Evolutionary conservation across 1,284 basidiomycete genomes (phyloP), one percentile per base, ranked within the genome.

Genomic region (Apiotrichum sp.): DNA sequence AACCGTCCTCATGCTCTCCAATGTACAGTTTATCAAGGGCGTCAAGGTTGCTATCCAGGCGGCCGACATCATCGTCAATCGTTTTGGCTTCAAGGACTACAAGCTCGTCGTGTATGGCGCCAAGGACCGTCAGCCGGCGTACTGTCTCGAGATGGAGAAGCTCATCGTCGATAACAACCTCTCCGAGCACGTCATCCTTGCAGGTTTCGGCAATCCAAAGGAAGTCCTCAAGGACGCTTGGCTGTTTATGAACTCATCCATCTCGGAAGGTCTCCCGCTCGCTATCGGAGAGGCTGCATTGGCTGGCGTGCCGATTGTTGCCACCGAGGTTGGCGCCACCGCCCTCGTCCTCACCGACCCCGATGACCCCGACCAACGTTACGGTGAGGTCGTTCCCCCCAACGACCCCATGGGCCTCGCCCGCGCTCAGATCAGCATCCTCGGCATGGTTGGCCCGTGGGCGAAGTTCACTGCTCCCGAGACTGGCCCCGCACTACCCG

Each of bases 11-110:
- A 59, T 59, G 57, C 50, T 59, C 14, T 59, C 57, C 29, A 54
- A 59, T 43, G 50, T 59, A 9, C 53, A 55, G 53, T 59, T 59
- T 42, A 52, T 59, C 49, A 59, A 59, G 57, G 57, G 53, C 16
- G 50, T 52, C 50, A 59, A 59, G 53, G 47, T 50, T 31, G 57
- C 57, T 3, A 55, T 59, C 38, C 57, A 55, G 48, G 53, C 57
- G 2, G 57, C 57, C 35, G 57, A 59, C 53, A 55, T 55, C 36
- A 59, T 59, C 43, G 42, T 59, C 36, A 59, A 59, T 47, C 50
- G 50, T 36, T 55, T 51, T 16, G 57, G 57, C 22, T 59, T 59
- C 50, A 59, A 43, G 11, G 57, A 59, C 50, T 59, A 59, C 50
- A 40, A 44, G 16, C 57, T 59, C 6, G 53, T 52, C 16, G 50